Evolutionary conservation across 176 grass and related monocot species (phyloP), one percentile per base, ranked within the genome.

Genomic region (Musa itinerans): DNA sequence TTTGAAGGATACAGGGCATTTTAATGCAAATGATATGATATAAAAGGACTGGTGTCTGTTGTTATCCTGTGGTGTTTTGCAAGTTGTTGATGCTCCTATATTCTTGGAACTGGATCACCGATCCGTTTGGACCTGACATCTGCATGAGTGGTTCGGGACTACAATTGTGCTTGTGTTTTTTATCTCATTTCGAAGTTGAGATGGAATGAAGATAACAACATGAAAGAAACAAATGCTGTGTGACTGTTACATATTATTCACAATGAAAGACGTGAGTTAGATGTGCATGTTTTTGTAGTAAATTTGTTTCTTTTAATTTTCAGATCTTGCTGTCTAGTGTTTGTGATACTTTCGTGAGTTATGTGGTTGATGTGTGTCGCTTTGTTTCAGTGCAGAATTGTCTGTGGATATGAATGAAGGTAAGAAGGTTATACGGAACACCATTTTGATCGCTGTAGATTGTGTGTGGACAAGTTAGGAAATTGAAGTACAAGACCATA

Each of bases 311-410:
- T 34, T 15, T 9, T 16, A 5, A 16, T 15, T 68, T 34, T 43
- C 34, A 43, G 34, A 5, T 43, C 34, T 34, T 4, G 34, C 0
- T 34, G 3, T 34, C 34, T 34, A 34, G 34, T 34, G 3, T 34
- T 3, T 6, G 34, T 43, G 34, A 43, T 43, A 43, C 4, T 34
- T 43, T n/a, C 50, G 17, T 11, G 10, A 21, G 68, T 2, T 9
- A 3, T 20, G 8, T 15, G 4, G 25, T 10, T 70, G 67, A 70
- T 0, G 10, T 3, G 12, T 70, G 15, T 48, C 51, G 1, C 20
- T 70, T 51, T 70, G 65, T 51, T 20, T 50, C 27, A 70, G 43
- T 70, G 68, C 43, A 70, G 68, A 70, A 70, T 51, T 50, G 20
- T 22, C 43, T 50, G 13, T 11, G 48, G 68, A 70, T 70, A 10